Evolutionary conservation across 148 eudicot genomes (phyloP).

Genomic region (Camellia granthamiana): DNA sequence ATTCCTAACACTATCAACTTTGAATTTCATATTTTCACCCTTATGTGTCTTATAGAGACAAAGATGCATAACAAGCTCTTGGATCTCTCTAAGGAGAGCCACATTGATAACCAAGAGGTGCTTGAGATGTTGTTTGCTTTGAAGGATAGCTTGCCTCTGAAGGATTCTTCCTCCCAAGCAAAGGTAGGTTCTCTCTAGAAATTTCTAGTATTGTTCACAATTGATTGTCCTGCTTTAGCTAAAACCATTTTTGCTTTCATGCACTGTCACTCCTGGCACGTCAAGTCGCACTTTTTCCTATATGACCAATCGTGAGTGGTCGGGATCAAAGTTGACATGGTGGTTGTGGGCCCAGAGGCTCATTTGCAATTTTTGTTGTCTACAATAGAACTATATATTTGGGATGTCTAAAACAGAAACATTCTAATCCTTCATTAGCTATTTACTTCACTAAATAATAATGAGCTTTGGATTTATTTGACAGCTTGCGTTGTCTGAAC

Average conservation of each 20-base stretch:
- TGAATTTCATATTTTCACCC: neutral
- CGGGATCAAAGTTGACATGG: too few relatives aligned
- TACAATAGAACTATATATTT: too few relatives aligned
- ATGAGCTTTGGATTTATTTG: slow-evolving; percentile 2
- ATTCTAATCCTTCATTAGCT: neutral
- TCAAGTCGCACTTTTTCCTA: too few relatives aligned
- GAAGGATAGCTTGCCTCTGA: slow-evolving; percentile 49
- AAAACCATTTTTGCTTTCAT: neutral
- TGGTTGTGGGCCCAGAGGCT: too few relatives aligned
- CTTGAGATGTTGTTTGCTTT: slow-evolving; percentile 43
- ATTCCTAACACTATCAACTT: neutral
- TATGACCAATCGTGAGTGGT: too few relatives aligned
- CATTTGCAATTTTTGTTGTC: too few relatives aligned
- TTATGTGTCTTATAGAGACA: slow-evolving; percentile 33
- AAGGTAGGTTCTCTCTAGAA: slow-evolving; percentile 31
- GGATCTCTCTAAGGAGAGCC: slow-evolving; percentile 35
- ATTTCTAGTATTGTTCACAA: neutral
- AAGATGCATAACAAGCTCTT: slow-evolving; percentile 42
- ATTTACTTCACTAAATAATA: neutral
- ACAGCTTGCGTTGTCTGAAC: slow-evolving; percentile 44
- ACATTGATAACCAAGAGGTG: slow-evolving; percentile 54
- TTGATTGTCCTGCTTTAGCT: neutral
- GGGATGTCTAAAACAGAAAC: too few relatives aligned
- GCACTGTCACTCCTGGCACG: neutral
- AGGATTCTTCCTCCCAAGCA: slow-evolving; percentile 30